phyloP scores from a whole-genome alignment of 441 rosid species.

The Capsella rubella region DNA sequence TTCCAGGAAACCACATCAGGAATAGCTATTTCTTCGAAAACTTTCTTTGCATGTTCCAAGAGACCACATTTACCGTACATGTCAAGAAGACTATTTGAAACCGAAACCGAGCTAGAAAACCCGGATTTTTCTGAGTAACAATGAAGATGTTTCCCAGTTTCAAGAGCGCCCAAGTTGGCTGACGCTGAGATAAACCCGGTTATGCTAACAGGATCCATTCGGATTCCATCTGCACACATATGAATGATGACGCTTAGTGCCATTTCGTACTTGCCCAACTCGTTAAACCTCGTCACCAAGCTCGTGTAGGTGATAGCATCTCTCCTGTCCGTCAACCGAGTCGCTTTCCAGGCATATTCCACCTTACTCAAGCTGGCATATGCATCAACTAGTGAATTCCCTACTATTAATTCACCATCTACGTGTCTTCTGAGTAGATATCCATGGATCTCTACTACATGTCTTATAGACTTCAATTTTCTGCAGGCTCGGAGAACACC shows the following conservation, averaged over 20 bases:
- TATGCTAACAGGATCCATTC: constrained; percentile 62
- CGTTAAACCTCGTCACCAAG: constrained; percentile 71
- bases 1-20: constrained; percentile 65
- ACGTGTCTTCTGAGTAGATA: constrained; percentile 51
- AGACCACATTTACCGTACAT: constrained; percentile 59
- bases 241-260: constrained; percentile 52
- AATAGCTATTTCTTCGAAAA: constrained; percentile 47
- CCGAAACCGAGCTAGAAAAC: constrained; percentile 44
- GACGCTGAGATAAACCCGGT: constrained; percentile 66
- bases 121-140: constrained; percentile 56
- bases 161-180: constrained; percentile 49
- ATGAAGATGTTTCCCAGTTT: constrained; percentile 60
- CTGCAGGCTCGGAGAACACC: constrained; percentile 57
- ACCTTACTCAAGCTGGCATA: constrained; percentile 59
- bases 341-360: constrained; percentile 56
- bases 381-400: constrained; percentile 69
- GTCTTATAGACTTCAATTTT: constrained; percentile 39
- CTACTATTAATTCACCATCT: constrained; percentile 45
- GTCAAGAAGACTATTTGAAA: constrained; percentile 53
- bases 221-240: constrained; percentile 52
- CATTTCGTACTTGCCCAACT: constrained; percentile 53
- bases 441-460: constrained; percentile 57
- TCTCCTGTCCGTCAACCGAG: constrained; percentile 52
- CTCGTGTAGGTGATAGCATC: constrained; percentile 67
- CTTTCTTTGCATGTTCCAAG: constrained; percentile 43